Percentiles rank a stretch among this genome's conserved stretches.
These are phyloP conservation scores for Morella rubra DNA, from an alignment of 306 rosid genomes.

Conservation along the genomic window DNA sequence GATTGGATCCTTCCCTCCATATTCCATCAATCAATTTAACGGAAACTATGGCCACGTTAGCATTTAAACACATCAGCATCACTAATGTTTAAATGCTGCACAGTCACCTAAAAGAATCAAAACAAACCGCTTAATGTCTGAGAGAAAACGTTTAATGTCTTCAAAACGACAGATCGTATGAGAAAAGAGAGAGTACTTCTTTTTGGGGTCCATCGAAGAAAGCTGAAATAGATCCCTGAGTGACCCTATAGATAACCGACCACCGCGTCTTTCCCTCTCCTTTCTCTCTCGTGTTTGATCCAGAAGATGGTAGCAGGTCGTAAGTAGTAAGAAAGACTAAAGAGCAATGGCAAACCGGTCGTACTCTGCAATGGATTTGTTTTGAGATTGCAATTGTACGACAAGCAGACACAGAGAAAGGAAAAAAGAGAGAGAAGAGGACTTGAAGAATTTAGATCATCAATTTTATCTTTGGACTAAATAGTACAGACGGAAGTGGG, in stretches of 20 bases:
- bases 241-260: constrained; percentile 27
- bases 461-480: background rate
- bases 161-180: no score
- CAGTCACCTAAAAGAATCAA: no score
- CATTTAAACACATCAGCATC: no score
- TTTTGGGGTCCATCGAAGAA: constrained; percentile 8
- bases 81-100: no score
- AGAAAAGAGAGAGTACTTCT: background rate
- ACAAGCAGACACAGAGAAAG: no score
- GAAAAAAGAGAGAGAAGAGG: no score
- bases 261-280: background rate
- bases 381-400: background rate
- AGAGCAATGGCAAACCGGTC: background rate
- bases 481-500: background rate
- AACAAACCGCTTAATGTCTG: no score
- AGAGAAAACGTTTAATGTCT: no score
- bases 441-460: background rate
- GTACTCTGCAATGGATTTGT: background rate
- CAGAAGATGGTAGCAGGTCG: background rate
- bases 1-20: no score
- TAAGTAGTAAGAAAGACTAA: background rate
- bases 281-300: background rate
- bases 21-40: no score
- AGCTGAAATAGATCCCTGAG: constrained; percentile 14
- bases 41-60: no score